These are phyloP conservation scores for Leucaena leucocephala DNA, from an alignment of 306 rosid species.

Conservation along the genomic window DNA sequence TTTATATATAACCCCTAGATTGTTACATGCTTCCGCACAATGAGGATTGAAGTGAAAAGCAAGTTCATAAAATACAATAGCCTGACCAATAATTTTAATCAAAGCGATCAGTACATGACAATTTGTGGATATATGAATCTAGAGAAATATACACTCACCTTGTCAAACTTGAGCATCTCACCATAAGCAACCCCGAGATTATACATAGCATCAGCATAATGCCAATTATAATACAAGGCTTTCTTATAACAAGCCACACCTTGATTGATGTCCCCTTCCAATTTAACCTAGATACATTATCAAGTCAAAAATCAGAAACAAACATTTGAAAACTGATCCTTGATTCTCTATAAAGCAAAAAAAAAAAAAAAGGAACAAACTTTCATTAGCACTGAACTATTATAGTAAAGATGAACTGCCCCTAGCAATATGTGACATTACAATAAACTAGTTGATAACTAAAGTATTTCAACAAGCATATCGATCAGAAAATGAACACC, in stretches of 20 bases:
- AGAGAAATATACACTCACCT: constrained; percentile 55
- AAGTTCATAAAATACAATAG: constrained; percentile 96
- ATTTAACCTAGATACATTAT: constrained; percentile 62
- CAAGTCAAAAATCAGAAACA: not conserved
- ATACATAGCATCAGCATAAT: constrained; percentile 99
- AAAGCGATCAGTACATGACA: constrained; percentile 24
- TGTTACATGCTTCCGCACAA: constrained; percentile 98
- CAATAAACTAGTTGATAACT: not conserved
- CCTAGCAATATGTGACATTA: not conserved
- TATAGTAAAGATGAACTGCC: not conserved
- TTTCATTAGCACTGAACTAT: not conserved
- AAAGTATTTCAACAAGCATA: constrained; percentile 9
- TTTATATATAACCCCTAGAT: constrained; percentile 96
- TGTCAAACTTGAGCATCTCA: constrained; percentile 97
- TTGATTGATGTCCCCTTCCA: constrained; percentile 91
- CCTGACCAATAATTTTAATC: constrained; percentile 55
- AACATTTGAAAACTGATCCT: not conserved
- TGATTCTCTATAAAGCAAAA: not conserved
- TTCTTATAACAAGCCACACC: constrained; percentile 91
- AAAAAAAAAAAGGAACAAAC: not conserved
- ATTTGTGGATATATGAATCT: not conserved
- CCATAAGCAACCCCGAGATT: constrained; percentile 99
- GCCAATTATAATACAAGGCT: constrained; percentile 96
- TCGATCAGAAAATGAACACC: not conserved
- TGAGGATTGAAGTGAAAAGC: constrained; percentile 98